These are phyloP conservation scores for Skeletonema potamos DNA, from an alignment of 108 stramenopile genomes.

Conservation along the genomic window DNA sequence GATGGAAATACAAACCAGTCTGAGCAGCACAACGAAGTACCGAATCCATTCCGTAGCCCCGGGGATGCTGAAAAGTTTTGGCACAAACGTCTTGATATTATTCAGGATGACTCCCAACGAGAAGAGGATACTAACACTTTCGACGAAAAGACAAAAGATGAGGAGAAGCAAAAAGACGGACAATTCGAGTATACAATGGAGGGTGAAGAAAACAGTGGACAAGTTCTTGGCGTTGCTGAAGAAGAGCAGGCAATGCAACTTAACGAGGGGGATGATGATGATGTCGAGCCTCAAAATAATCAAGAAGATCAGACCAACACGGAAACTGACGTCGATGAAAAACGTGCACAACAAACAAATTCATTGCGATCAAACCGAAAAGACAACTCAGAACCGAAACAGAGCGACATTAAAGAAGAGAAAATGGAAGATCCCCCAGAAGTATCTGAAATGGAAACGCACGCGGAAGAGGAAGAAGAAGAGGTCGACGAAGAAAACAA, in stretches of 20 bases:
- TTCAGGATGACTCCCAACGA: slow-evolving; percentile 46
- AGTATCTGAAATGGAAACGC: slow-evolving; percentile 1
- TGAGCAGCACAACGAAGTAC: slow-evolving; percentile 41
- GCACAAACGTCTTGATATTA: slow-evolving; percentile 73
- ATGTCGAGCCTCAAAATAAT: slow-evolving; percentile 31
- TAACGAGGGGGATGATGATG: slow-evolving; percentile 45
- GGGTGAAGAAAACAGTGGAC: slow-evolving; percentile 65
- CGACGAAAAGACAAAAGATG: slow-evolving; percentile 18
- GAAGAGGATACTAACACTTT: slow-evolving; percentile 11
- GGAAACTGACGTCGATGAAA: slow-evolving; percentile 36
- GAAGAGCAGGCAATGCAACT: slow-evolving; percentile 56
- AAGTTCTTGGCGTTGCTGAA: slow-evolving; percentile 80
- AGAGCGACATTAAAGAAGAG: slow-evolving; percentile 30
- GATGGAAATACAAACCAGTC: neutral
- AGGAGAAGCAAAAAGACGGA: slow-evolving; percentile 57
- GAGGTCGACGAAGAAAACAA: slow-evolving; percentile 23
- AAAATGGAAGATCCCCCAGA: slow-evolving; percentile 19
- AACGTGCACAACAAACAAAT: slow-evolving; percentile 19
- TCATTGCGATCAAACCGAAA: slow-evolving; percentile 18
- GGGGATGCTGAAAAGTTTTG: slow-evolving; percentile 85
- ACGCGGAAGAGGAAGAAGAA: slow-evolving; percentile 27
- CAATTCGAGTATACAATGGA: slow-evolving; percentile 75
- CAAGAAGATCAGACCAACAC: slow-evolving; percentile 5
- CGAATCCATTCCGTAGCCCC: slow-evolving; percentile 88
- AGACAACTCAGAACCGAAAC: slow-evolving; percentile 19